Evolutionary conservation across 768 basidiomycete species (phyloP).

Genomic region (Lentinula guzmanii): DNA sequence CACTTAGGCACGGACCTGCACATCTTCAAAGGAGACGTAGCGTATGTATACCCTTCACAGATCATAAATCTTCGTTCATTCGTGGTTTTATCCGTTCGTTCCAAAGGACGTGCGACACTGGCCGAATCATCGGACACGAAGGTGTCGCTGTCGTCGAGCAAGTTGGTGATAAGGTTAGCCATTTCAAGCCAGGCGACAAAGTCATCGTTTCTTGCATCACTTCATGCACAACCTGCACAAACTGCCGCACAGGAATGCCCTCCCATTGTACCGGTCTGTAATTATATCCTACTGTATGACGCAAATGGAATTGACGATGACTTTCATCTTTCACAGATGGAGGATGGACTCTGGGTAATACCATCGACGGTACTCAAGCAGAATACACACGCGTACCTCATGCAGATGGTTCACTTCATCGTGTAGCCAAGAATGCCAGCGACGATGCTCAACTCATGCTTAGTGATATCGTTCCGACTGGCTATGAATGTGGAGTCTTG

Average conservation of each 20-base stretch:
- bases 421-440: constrained; percentile 7
- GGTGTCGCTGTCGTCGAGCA: constrained; percentile 27
- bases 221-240: constrained; percentile 14
- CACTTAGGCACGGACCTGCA: constrained; percentile 30
- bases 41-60: neutral
- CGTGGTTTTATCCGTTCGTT: neutral
- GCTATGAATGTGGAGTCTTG: constrained; percentile 18
- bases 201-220: constrained; percentile 14
- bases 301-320: constrained; percentile 1
- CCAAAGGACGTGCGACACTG: constrained; percentile 10
- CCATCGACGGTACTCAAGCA: constrained; percentile 18
- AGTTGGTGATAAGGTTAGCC: constrained; percentile 21
- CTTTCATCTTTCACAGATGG: constrained; percentile 9
- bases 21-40: constrained; percentile 22
- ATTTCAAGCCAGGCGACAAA: constrained; percentile 25
- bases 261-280: constrained; percentile 11
- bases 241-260: constrained; percentile 12
- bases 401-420: constrained; percentile 15
- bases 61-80: neutral
- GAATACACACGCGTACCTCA: constrained; percentile 18
- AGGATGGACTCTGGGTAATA: constrained; percentile 18
- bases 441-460: constrained; percentile 15
- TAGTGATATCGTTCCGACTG: constrained; percentile 18
- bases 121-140: constrained; percentile 34
- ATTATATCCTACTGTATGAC: neutral